Percentiles rank a stretch among this genome's conserved stretches.
Conservation (phyloP, 2,329 filamentous ascomycete genomes). For the Didymella sp. region DNA sequence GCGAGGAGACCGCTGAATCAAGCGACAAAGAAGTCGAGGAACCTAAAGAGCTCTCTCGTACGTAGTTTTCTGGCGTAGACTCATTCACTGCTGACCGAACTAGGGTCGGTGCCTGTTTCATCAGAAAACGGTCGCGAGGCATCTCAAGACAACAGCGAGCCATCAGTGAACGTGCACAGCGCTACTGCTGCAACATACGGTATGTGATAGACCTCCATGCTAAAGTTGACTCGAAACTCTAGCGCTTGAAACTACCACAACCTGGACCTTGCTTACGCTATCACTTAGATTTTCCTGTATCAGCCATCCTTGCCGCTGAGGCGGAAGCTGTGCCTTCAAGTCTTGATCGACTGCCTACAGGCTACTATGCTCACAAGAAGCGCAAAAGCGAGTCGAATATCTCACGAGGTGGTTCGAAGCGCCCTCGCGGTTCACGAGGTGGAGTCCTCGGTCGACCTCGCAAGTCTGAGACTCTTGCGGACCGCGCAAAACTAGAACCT, state of each 20-base stretch:
- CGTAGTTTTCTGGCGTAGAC: background rate
- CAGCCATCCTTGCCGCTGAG: constrained; percentile 27
- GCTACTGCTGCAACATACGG: background rate
- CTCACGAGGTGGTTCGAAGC: constrained; percentile 20
- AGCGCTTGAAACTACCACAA: background rate
- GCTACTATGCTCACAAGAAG: constrained; percentile 17
- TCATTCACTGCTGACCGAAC: background rate
- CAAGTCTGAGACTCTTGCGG: constrained; percentile 15
- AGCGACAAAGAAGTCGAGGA: background rate
- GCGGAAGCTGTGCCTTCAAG: constrained; percentile 30
- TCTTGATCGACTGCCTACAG: constrained; percentile 31
- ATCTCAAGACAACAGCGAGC: background rate
- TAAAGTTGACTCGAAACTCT: background rate
- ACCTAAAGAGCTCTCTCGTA: background rate
- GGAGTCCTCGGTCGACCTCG: constrained; percentile 27
- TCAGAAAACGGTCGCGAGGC: background rate
- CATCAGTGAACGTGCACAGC: background rate
- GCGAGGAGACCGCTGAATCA: background rate
- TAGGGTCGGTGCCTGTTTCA: background rate
- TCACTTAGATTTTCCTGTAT: background rate
- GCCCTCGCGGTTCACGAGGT: constrained; percentile 20
- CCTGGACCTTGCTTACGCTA: background rate
- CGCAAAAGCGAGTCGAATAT: constrained; percentile 26
- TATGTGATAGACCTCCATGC: background rate
- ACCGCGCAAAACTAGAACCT: background rate